Evolutionary conservation across 2,329 filamentous ascomycete genomes (phyloP).

Genomic region (Chlorencoelia australis): DNA sequence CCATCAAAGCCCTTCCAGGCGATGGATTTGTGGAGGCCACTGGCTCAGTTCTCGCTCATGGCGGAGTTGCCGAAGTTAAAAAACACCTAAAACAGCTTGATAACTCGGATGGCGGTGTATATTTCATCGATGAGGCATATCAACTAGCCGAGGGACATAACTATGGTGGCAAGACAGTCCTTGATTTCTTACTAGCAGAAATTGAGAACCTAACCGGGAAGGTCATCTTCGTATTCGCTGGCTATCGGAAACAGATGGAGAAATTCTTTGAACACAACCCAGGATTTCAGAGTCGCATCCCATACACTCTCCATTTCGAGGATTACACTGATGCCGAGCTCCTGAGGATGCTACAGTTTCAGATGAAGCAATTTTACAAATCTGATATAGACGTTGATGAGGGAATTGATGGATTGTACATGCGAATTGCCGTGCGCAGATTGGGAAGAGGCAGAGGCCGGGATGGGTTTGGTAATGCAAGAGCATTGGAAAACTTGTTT

Average conservation of each 20-base stretch:
- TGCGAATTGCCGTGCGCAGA: conserved; percentile 50
- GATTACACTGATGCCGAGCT: conserved; percentile 62
- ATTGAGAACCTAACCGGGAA: conserved; percentile 63
- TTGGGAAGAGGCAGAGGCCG: conserved; percentile 52
- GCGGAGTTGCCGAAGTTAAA: conserved; percentile 49
- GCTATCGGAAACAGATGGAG: conserved; percentile 68
- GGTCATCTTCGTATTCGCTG: conserved; percentile 61
- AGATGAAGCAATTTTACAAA: conserved; percentile 44
- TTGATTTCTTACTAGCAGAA: conserved; percentile 63
- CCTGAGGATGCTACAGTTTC: conserved; percentile 45
- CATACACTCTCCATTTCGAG: conserved; percentile 52
- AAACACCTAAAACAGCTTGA: conserved; percentile 46
- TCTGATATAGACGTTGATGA: conserved; percentile 49
- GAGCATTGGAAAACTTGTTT: conserved; percentile 54
- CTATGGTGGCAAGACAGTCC: conserved; percentile 46
- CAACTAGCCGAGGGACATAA: conserved; percentile 54
- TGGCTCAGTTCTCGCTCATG: conserved; percentile 53
- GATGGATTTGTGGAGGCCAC: conserved; percentile 54
- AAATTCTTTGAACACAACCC: conserved; percentile 65
- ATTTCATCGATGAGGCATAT: conserved; percentile 76
- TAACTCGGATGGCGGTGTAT: conserved; percentile 55
- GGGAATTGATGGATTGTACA: conserved; percentile 49
- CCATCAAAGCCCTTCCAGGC: conserved; percentile 53
- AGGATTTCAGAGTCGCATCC: conserved; percentile 60
- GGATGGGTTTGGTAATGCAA: conserved; percentile 64